Base-by-base conservation (phyloP, 2,329 filamentous ascomycete species). In the Cladosporium velox region DNA sequence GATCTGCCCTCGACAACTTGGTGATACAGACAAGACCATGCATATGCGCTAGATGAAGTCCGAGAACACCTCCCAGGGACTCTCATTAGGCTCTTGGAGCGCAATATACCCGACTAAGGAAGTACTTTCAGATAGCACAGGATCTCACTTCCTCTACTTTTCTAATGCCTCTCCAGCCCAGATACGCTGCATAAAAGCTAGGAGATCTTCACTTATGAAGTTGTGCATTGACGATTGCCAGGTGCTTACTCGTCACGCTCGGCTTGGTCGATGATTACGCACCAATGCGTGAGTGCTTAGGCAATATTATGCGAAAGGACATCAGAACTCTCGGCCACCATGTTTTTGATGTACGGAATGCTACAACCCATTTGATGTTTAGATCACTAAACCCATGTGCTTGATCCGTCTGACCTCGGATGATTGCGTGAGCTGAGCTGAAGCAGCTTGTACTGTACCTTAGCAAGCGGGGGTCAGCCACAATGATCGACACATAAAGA, bases 101-200 rank as follows among this genome's bases (percentile, higher is more conserved):
- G 24, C 24, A 24, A 24, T 24, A 24, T 24, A 24, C 24, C 24
- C 24, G 24, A 24, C 24, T 24, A 24, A 24, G 24, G 59, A 34
- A 34, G 41, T 35, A 38, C 58, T 60, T 6, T 38, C 58, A 4
- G 41, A 60, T 5, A 32, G 38, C 58, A 49, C 58, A 49, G 11
- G 26, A 34, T 49, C 30, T 34, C 47, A 34, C 41, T 60, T 60
- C 28, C 49, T 60, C 58, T 49, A 49, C 58, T 34, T 60, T 15
- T 21, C 35, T 49, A 60, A 15, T 28, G 41, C 28, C 58, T 49
- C 10, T 14, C 58, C 14, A 21, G 26, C n/a, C 58, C 58, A 10
- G 41, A 49, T 18, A n/a, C 11, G 12, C 57, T 44, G 24, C 18
- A 44, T n/a, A n/a, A 44, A 44, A 44, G 38, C 38, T 44, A 44